Conservation (phyloP, 805 yeast genomes). For the Clavispora carvajalis region DNA sequence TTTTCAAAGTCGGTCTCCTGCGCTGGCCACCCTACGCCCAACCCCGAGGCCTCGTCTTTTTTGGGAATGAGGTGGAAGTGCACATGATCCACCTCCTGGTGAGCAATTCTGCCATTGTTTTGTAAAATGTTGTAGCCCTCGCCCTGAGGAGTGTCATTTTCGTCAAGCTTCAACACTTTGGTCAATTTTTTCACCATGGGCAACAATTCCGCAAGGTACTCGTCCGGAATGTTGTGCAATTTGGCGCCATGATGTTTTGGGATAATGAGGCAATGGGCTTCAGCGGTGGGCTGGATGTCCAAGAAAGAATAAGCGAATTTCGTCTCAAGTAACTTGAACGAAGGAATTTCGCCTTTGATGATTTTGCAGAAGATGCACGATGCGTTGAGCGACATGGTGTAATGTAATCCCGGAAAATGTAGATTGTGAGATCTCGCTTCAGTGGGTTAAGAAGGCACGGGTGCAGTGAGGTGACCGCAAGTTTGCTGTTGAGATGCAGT, state of each 20-base stretch:
- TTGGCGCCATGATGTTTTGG: conserved; percentile 94
- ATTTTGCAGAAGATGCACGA: conserved; percentile 90
- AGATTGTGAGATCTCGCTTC: no score
- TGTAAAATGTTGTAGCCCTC: conserved; percentile 84
- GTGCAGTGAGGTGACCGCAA: conserved; percentile 1
- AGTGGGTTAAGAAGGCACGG: neutral
- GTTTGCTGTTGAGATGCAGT: no score
- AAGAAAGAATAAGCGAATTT: conserved; percentile 73
- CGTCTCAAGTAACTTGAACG: conserved; percentile 87
- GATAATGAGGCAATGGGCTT: conserved; percentile 83
- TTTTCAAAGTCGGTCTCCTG: conserved; percentile 70
- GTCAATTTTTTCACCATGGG: conserved; percentile 88
- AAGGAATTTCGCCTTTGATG: conserved; percentile 93
- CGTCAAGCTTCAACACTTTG: conserved; percentile 58
- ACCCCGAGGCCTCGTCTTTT: conserved; percentile 64
- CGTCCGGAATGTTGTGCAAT: conserved; percentile 90
- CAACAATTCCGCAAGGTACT: conserved; percentile 74
- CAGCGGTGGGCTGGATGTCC: conserved; percentile 89
- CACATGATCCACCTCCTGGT: conserved; percentile 92
- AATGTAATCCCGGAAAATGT: no score
- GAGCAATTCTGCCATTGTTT: conserved; percentile 93
- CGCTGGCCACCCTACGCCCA: conserved; percentile 94
- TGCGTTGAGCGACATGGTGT: conserved; percentile 38
- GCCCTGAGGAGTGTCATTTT: conserved; percentile 57
- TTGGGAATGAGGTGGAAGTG: conserved; percentile 97